Evolutionary conservation across 176 grass and related monocot genomes (phyloP).

Genomic region (Musa schizocarpa): DNA sequence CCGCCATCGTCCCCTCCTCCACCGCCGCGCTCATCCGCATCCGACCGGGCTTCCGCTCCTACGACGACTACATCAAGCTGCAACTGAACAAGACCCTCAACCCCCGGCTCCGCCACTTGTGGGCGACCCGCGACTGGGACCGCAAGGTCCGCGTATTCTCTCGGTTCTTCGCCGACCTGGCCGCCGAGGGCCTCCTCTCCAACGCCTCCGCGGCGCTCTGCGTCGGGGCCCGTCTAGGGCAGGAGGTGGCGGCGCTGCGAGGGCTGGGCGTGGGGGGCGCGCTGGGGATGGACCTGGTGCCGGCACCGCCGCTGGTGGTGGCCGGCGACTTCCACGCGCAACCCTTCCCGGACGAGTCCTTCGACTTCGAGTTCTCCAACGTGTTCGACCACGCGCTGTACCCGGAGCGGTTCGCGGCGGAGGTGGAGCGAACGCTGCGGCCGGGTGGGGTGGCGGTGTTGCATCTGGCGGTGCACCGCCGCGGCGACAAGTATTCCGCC

Average conservation of each 20-base stretch:
- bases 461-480: slow-evolving; percentile 63
- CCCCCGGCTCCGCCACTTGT: slow-evolving; percentile 67
- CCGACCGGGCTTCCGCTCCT: slow-evolving; percentile 52
- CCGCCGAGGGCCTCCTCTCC: slow-evolving; percentile 32
- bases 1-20: background rate
- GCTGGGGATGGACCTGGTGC: slow-evolving; percentile 73
- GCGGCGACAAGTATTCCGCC: slow-evolving; percentile 86
- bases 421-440: slow-evolving; percentile 70
- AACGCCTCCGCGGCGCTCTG: slow-evolving; percentile 64
- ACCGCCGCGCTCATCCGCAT: slow-evolving; percentile 47
- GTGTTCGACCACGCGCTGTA: slow-evolving; percentile 93
- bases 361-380: slow-evolving; percentile 99
- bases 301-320: slow-evolving; percentile 60
- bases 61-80: slow-evolving; percentile 81
- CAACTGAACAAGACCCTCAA: slow-evolving; percentile 96
- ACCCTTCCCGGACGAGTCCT: slow-evolving; percentile 43
- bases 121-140: slow-evolving; percentile 86
- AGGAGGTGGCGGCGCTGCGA: slow-evolving; percentile 59
- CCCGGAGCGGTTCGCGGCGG: slow-evolving; percentile 57
- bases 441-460: slow-evolving; percentile 62
- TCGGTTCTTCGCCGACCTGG: slow-evolving; percentile 34
- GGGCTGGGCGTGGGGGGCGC: slow-evolving; percentile 38
- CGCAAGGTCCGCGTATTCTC: slow-evolving; percentile 72
- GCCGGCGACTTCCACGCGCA: slow-evolving; percentile 76
- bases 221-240: slow-evolving; percentile 68